Conservation (phyloP, 73 alveolate genomes). For the Paramecium tetraurelia region DNA sequence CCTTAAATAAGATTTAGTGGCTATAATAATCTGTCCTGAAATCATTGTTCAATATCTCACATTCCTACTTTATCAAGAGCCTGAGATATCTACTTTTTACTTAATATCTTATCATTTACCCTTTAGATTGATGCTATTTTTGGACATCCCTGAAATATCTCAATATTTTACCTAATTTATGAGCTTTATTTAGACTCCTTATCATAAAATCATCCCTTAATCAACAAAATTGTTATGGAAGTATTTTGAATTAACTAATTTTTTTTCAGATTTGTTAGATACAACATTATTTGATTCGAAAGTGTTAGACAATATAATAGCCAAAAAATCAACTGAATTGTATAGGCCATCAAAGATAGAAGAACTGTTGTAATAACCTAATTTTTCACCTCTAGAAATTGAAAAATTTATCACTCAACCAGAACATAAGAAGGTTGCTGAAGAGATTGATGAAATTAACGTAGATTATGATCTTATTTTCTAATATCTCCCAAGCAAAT, state of each 20-base stretch:
- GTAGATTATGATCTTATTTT: background rate
- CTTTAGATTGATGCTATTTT: conserved; percentile 11
- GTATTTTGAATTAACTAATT: background rate
- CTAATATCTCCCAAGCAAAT: background rate
- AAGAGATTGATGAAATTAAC: background rate
- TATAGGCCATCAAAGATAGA: background rate
- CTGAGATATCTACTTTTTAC: background rate
- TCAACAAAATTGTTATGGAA: background rate
- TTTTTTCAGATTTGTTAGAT: background rate
- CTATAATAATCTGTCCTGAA: conserved; percentile 32
- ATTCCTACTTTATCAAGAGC: background rate
- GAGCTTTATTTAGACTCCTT: background rate
- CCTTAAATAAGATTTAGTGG: conserved; percentile 6
- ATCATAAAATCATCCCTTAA: background rate
- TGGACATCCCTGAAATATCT: conserved; percentile 21
- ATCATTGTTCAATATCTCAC: background rate
- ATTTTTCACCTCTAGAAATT: background rate
- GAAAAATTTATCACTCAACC: background rate
- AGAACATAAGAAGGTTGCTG: background rate
- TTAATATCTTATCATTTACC: conserved; percentile 16
- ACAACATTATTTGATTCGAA: background rate
- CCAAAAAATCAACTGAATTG: background rate
- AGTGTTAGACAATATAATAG: background rate
- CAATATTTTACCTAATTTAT: background rate
- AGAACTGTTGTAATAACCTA: background rate